Conservation (phyloP, 73 alveolate genomes). For the Symbiodinium pilosum region DNA sequence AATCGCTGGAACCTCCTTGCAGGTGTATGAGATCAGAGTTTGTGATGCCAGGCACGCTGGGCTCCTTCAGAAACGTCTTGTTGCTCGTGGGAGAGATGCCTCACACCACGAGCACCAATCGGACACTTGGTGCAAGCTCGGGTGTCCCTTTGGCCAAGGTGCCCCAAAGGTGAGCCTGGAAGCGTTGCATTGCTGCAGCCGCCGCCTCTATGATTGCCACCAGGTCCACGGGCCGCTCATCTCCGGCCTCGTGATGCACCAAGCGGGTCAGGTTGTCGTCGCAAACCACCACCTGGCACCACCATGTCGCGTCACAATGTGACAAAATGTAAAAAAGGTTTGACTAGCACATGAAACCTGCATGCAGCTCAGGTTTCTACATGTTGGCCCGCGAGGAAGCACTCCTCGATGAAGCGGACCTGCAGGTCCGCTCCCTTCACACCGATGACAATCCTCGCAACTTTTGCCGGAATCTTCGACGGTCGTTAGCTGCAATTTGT, state of each 20-base stretch:
- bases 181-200: slow-evolving; percentile 11
- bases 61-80: neutral
- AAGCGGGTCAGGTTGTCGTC: slow-evolving; percentile 2
- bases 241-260: neutral
- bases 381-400: slow-evolving; percentile 61
- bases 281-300: neutral
- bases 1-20: neutral
- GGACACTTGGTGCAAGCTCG: neutral
- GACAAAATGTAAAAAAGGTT: neutral
- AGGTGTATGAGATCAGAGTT: neutral
- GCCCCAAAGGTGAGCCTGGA: neutral
- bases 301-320: neutral
- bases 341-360: no score
- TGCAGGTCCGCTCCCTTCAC: neutral
- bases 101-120: neutral
- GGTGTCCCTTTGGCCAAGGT: no score
- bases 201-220: neutral
- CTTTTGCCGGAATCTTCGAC: no score
- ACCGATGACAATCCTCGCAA: neutral
- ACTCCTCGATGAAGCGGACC: slow-evolving; percentile 81
- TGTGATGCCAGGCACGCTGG: neutral
- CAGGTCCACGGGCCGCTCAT: neutral
- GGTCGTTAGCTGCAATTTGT: no score
- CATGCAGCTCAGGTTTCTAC: neutral
- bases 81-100: slow-evolving; percentile 37